phyloP scores from a whole-genome alignment of 2,329 filamentous ascomycete genomes.

The Clonostachys rosea region DNA sequence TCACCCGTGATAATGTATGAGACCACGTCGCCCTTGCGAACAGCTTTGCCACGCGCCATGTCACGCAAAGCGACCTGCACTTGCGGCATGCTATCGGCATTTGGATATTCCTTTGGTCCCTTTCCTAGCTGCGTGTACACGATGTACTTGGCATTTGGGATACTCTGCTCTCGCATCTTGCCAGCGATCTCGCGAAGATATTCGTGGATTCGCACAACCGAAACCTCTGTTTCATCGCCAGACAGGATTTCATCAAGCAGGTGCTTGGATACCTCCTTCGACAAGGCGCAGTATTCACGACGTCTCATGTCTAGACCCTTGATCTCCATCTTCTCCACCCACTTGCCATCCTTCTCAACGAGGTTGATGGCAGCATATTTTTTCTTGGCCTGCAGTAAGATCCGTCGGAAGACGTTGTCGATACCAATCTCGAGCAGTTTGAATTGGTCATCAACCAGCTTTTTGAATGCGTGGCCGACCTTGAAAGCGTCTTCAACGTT shows the following conservation, averaged over 20 bases:
- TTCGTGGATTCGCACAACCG: slow-evolving; percentile 87
- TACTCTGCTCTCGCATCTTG: slow-evolving; percentile 77
- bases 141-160: slow-evolving; percentile 84
- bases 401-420: slow-evolving; percentile 91
- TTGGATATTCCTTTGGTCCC: slow-evolving; percentile 87
- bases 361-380: slow-evolving; percentile 98
- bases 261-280: slow-evolving; percentile 88
- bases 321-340: slow-evolving; percentile 90
- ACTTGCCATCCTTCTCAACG: slow-evolving; percentile 83
- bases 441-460: slow-evolving; percentile 90
- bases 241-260: slow-evolving; percentile 93
- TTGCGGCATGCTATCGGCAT: slow-evolving; percentile 91
- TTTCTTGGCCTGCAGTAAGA: slow-evolving; percentile 95
- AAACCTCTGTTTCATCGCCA: slow-evolving; percentile 84
- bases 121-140: slow-evolving; percentile 98
- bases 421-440: slow-evolving; percentile 94
- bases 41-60: slow-evolving; percentile 76
- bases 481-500: slow-evolving; percentile 86
- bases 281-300: slow-evolving; percentile 92
- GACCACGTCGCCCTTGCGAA: slow-evolving; percentile 94
- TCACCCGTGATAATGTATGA: slow-evolving; percentile 89
- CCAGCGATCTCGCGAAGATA: slow-evolving; percentile 79
- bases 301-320: slow-evolving; percentile 98
- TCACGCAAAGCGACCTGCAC: slow-evolving; percentile 92
- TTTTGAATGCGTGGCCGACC: slow-evolving; percentile 93